Percentiles rank a stretch among this genome's conserved stretches.
phyloP scores from a whole-genome alignment of 1,284 basidiomycete genomes.

The Mycena sp. region DNA sequence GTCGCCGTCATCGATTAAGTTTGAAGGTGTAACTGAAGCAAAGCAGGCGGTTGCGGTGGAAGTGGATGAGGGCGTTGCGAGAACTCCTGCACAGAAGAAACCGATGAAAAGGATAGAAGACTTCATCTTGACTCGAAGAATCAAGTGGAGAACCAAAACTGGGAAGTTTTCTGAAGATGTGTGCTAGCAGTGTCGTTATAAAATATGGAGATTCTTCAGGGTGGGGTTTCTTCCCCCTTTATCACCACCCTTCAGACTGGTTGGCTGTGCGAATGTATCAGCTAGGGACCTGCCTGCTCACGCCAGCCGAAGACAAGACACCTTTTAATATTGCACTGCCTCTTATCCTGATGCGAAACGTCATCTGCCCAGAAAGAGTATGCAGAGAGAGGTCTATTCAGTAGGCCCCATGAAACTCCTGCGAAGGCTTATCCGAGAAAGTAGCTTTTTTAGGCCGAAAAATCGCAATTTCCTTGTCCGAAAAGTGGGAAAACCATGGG shows the following conservation, averaged over 20 bases:
- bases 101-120: slow-evolving; percentile 9
- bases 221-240: slow-evolving; percentile 5
- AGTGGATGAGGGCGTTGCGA: slow-evolving; percentile 10
- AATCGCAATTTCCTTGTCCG: slow-evolving; percentile 1
- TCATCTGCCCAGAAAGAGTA: background rate
- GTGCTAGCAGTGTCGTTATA: slow-evolving; percentile 7
- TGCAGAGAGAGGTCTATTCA: background rate
- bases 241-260: slow-evolving; percentile 3
- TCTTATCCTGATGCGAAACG: background rate
- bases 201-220: slow-evolving; percentile 7
- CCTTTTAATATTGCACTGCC: background rate
- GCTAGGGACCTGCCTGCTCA: slow-evolving; percentile 8
- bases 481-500: background rate
- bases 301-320: slow-evolving; percentile 11
- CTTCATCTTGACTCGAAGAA: slow-evolving; percentile 11
- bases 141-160: slow-evolving; percentile 10
- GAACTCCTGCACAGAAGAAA: slow-evolving; percentile 8
- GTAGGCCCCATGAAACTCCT: background rate
- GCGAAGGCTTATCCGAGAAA: background rate
- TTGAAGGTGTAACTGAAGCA: slow-evolving; percentile 7
- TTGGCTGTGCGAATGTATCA: slow-evolving; percentile 8
- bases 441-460: background rate
- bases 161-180: slow-evolving; percentile 10
- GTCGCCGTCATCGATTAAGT: slow-evolving; percentile 12
- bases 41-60: background rate